Base-by-base conservation (phyloP, 2,329 filamentous ascomycete species). In the Diplocarpon mali region DNA sequence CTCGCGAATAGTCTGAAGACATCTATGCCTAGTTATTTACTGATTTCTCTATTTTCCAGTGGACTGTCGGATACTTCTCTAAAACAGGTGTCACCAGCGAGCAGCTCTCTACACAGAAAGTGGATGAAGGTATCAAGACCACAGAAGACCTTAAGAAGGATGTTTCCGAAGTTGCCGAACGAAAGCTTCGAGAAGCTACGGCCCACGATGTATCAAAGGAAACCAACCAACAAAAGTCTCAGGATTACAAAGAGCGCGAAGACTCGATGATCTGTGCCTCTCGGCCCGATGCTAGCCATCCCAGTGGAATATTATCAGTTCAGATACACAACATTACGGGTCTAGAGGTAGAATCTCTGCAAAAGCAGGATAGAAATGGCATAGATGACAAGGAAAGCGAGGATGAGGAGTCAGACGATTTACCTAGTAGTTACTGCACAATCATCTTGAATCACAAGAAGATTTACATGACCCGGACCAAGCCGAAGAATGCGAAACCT, bases 401-500 rank as follows among this genome's bases (percentile, higher is more conserved):
- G 54, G 68, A 75, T 9, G 81, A 82, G 56, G 69, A 73, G 50
- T 68, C 72, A 13, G 77, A 81, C 4, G 73, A 78, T 36, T 65
- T 85, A 32, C 83, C 83, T 0, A 82, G 79, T 38, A 70, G 78
- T 20, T 88, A 85, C 59, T 85, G 80, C 60, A 84, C 72, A 28
- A 74, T 87, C 53, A 82, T 86, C 35, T 63, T 87, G 53, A 85
- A 87, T 57, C 81, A 87, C 57, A 72, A 73, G 52, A 85, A 75
- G 59, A 67, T 72, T 11, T 88, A 80, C 65, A 78, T 73, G 54
- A 85, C 83, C 2, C 68, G 83, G 13, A 85, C 83, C 0, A 87
- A 88, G 62, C 83, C 83, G 1, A 85, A 85, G 64, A 86, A 85
- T 50, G 72, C 78, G 0, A 85, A 85, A 55, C 83, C 83, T 0